Evolutionary conservation across 208 protist genomes (phyloP), one percentile per base, ranked within the genome.

Genomic region (Crithidia brevicula): DNA sequence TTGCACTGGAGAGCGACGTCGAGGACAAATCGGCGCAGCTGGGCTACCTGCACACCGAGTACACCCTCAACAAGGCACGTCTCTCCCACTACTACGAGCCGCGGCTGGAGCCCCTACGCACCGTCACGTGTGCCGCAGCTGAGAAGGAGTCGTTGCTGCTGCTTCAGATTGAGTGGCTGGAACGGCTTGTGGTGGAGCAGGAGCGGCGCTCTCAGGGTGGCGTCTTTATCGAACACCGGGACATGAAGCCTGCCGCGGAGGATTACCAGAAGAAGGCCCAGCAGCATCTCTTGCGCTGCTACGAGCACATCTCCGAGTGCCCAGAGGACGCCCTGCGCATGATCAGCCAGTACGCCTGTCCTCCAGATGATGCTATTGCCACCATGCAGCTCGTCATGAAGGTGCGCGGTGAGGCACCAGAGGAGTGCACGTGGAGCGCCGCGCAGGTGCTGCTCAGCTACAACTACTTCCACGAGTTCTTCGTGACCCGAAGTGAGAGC

Each of bases 401-500:
- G 22, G 67, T 94, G 34, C 89, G 89, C 7, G 86, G 82, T 1
- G 81, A 85, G 50, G 45, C 50, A 11, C 43, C 36, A 10, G 64
- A 72, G 33, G 65, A 65, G 45, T 68, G 65, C 56, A 66, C 62
- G 36, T 94, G 89, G 86, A 43, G 31, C 1, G 79, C 72, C 2
- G 77, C 86, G 25, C 74, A 89, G 71, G 86, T 94, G 34, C 61
- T 92, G 10, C 70, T 94, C 40, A 95, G 82, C 47, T 56, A 82
- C 62, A 90, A 72, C 56, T 92, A 95, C 65, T 91, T 91, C 58
- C 79, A 79, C 43, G 72, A 79, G 16, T 95, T 92, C 62, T 92
- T 92, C 30, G 76, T 82, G 18, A 77, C 81, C 18, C 86, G 89
- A 54, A 80, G 70, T 18, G 83, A 91, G 58, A 70, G 66, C 7